Conservation (phyloP, 306 rosid species). For the Cucumis cinereus region DNA sequence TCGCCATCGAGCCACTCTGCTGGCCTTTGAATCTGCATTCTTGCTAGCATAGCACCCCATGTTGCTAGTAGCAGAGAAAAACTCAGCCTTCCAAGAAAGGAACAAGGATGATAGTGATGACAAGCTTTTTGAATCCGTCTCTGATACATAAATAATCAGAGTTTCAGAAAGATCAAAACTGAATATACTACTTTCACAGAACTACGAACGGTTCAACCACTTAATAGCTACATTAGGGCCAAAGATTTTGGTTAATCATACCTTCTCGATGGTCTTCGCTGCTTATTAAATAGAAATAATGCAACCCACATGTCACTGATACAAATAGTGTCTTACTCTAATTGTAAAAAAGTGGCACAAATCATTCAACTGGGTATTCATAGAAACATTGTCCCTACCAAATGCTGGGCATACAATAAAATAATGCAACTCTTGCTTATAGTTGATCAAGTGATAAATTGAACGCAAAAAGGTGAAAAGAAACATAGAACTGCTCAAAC, state of each 20-base stretch:
- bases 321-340: not conserved
- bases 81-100: not conserved
- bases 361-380: not conserved
- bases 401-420: not conserved
- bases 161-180: not conserved
- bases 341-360: not conserved
- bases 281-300: not conserved
- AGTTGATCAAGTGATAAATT: not conserved
- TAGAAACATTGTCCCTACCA: not conserved
- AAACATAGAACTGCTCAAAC: not conserved
- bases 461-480: not conserved
- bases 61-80: constrained; percentile 2
- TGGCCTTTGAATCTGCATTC: constrained; percentile 43
- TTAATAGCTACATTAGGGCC: not conserved
- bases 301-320: not conserved
- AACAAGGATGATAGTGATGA: not conserved
- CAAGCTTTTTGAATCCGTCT: not conserved
- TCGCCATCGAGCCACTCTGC: constrained; percentile 70
- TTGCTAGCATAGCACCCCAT: constrained; percentile 71
- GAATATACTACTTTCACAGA: not conserved
- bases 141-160: not conserved
- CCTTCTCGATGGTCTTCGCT: not conserved
- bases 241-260: not conserved
- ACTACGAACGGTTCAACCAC: not conserved
- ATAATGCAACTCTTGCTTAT: not conserved